Base-by-base conservation (phyloP, 768 basidiomycete species). In the Suillus spraguei region DNA sequence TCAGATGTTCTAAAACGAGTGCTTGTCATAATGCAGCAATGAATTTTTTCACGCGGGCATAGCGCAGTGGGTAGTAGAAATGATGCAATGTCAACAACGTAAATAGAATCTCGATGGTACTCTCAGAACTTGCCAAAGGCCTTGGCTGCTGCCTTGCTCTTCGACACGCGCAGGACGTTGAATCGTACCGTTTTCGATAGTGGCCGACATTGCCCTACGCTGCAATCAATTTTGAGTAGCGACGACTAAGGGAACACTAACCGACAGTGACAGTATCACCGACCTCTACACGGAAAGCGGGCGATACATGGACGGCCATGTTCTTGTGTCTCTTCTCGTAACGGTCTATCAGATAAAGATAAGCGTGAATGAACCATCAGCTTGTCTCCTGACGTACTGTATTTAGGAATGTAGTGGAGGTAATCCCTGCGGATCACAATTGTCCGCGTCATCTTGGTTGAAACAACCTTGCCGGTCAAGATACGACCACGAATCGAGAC, bases 241-340 rank as follows among this genome's bases (percentile, higher is more conserved):
- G 1, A 20, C 32, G 22, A 28, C 39, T 24, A 17, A 28, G 59
- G 56, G 68, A 58, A 46, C 7, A 88, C 91, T 69, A 71, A 92
- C 95, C 95, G 68, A 99, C 96, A 65, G 96, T 99, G 69, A 99
- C 97, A 62, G 83, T 81, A 77, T 99, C 97, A 35, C 97, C 97
- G 60, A 88, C 61, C 77, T 99, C 96, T 65, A 95, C 95, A 82
- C 97, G 97, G 93, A 99, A 99, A 60, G 96, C 96, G 44, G 97
- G 97, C 32, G 97, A 99, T 75, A 93, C 88, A 77, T 99, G 97
- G 54, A 87, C 97, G 50, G 97, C 94, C 75, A 99, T 78, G 84
- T 99, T 99, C 85, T 97, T 97, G 85, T 99, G 97, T 73, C 97
- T 83, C 81, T 96, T 96, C 81, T 96, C 97, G 79, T 98, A 99